Base-by-base conservation (phyloP, 2,329 filamentous ascomycete species). In the Fusarium nisikadoi region DNA sequence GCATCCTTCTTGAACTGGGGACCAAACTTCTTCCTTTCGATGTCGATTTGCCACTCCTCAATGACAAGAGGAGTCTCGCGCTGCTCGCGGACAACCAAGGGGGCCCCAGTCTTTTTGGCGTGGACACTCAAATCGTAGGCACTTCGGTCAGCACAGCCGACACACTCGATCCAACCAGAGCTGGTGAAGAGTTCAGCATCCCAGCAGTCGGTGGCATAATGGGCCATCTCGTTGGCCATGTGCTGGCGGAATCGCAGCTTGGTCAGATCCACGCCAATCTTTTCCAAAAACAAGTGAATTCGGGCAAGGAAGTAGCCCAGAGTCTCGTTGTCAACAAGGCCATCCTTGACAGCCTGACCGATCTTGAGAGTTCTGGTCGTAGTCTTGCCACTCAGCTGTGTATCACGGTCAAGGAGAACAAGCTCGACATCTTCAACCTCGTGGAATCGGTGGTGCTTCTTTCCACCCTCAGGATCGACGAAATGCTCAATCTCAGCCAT, bases 401-500 rank as follows among this genome's bases (percentile, higher is more conserved):
- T 93, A 39, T 96, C 86, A 49, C 94, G 92, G 81, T 96, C 92
- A 50, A 99, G 89, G 31, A 99, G 89, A 60, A 92, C 89, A 64
- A 99, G 88, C 85, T 97, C 92, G 50, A 96, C 84, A 75, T 97
- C 86, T 79, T 94, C 91, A 65, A 99, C 91, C 78, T 97, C 93
- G 49, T 90, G 84, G 83, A 99, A 99, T 62, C 95, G 92, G 57
- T 88, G 84, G 81, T 99, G 96, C 85, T 96, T 97, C 90, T 99
- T 99, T 83, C 94, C 94, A 79, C 94, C 91, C 79, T 96, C 88
- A 16, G 96, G 96, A 79, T 99, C 96, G 75, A 99, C 96, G 80
- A 94, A 99, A 83, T 99, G 96, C 86, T 99, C 96, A 76, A 99
- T 97, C 84, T 99, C 96, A 29, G 95, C 96, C 96, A 99, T 98